These are phyloP conservation scores for Forsythia suspensa DNA, from an alignment of 257 asterid species.

Conservation along the genomic window DNA sequence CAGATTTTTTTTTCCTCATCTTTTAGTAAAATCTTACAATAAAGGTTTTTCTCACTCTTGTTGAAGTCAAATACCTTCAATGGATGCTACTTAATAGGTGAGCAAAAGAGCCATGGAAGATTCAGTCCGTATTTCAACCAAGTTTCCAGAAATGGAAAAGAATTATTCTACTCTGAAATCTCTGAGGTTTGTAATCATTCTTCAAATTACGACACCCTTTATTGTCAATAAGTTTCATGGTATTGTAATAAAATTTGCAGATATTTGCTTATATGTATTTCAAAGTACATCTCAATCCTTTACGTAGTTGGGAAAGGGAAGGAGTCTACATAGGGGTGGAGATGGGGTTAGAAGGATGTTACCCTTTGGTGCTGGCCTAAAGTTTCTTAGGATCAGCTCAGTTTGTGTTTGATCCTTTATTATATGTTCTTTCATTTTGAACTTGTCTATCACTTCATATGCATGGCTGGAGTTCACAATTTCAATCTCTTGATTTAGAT, in stretches of 20 bases:
- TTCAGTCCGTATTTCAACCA: conserved; percentile 76
- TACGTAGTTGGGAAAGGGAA: background rate
- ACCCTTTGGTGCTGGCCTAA: background rate
- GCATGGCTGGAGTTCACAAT: conserved; percentile 17
- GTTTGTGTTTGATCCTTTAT: conserved; percentile 3
- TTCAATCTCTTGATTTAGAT: conserved; percentile 44
- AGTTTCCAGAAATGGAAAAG: conserved; percentile 79
- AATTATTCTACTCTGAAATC: conserved; percentile 59
- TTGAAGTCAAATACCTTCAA: conserved; percentile 7
- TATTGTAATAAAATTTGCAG: background rate
- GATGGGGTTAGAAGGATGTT: background rate
- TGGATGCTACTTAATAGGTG: conserved; percentile 46
- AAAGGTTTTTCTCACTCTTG: background rate
- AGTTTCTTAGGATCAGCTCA: background rate
- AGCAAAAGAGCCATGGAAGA: conserved; percentile 88
- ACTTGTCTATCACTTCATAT: conserved; percentile 9
- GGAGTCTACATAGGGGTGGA: background rate
- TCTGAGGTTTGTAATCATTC: conserved; percentile 59
- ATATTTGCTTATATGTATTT: background rate
- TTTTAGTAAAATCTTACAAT: background rate
- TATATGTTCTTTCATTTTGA: conserved; percentile 12
- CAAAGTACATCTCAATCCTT: background rate
- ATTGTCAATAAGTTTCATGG: background rate
- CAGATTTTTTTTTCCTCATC: background rate
- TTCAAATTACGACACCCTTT: background rate